Percentiles rank a stretch among this genome's conserved stretches.
phyloP scores from a whole-genome alignment of 169 alveolate genomes.

The Plasmodium fragile region DNA sequence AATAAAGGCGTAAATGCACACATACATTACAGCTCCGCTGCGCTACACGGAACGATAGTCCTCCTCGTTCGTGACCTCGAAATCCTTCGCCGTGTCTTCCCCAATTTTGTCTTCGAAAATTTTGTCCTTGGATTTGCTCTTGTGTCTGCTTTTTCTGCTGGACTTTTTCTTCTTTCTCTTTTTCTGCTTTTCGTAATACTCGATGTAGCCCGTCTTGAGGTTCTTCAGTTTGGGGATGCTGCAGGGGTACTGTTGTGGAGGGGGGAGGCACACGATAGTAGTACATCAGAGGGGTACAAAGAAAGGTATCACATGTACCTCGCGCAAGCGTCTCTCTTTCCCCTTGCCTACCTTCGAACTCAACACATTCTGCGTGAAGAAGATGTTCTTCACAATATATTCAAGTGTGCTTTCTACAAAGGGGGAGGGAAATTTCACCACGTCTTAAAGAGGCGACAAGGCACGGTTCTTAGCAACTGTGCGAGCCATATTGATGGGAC shows the following conservation, averaged over 20 bases:
- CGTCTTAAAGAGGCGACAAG: not conserved
- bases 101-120: conserved; percentile 28
- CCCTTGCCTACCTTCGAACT: conserved; percentile 48
- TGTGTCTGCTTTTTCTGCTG: conserved; percentile 12
- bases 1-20: not conserved
- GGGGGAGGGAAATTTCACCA: not conserved
- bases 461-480: not conserved
- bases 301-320: not conserved
- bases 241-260: conserved; percentile 62
- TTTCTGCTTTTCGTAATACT: conserved; percentile 61
- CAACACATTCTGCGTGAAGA: conserved; percentile 50
- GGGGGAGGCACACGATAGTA: not conserved
- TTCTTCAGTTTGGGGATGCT: conserved; percentile 70
- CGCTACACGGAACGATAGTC: conserved; percentile 73
- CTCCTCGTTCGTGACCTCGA: conserved; percentile 53
- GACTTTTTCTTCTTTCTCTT: conserved; percentile 41
- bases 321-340: not conserved
- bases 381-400: conserved; percentile 69
- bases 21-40: not conserved
- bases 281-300: not conserved
- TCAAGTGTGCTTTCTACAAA: conserved; percentile 65
- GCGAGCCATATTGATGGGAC: not conserved
- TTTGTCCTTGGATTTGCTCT: conserved; percentile 18
- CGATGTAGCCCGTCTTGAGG: conserved; percentile 71
- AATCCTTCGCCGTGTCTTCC: conserved; percentile 20